These are phyloP conservation scores for Quercus wislizeni DNA, from an alignment of 306 rosid genomes.

Conservation along the genomic window DNA sequence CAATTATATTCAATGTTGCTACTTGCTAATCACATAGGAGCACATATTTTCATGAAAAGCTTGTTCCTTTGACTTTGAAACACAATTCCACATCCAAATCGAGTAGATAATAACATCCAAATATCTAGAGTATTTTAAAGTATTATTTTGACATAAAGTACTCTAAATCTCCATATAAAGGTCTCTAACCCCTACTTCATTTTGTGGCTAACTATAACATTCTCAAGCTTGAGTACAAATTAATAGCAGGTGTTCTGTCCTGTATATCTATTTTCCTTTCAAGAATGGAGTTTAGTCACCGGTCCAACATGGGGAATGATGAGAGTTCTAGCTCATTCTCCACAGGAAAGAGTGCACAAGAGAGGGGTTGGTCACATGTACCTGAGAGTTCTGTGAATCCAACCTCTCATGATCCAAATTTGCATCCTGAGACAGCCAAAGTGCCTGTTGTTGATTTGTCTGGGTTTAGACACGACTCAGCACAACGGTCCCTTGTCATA, in stretches of 20 bases:
- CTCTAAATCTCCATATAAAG: too few relatives aligned
- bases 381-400: constrained; percentile 40
- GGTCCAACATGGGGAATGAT: not conserved
- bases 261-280: too few relatives aligned
- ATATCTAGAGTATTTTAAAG: too few relatives aligned
- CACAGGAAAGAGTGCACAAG: constrained; percentile 36
- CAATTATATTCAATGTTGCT: not conserved
- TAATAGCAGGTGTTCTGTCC: too few relatives aligned
- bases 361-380: constrained; percentile 37
- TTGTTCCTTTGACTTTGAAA: not conserved
- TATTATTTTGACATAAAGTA: too few relatives aligned
- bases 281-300: too few relatives aligned
- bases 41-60: not conserved
- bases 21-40: not conserved
- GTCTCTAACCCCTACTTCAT: not conserved
- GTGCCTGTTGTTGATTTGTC: constrained; percentile 40
- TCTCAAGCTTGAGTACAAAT: not conserved
- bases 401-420: constrained; percentile 28
- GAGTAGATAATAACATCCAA: too few relatives aligned
- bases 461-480: constrained; percentile 25
- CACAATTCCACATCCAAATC: not conserved
- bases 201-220: not conserved
- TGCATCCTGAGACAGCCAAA: constrained; percentile 14
- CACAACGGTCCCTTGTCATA: constrained; percentile 16
- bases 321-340: constrained; percentile 27